Evolutionary conservation across 306 rosid species (phyloP), one percentile per base, ranked within the genome.

Genomic region (Senna siamea): DNA sequence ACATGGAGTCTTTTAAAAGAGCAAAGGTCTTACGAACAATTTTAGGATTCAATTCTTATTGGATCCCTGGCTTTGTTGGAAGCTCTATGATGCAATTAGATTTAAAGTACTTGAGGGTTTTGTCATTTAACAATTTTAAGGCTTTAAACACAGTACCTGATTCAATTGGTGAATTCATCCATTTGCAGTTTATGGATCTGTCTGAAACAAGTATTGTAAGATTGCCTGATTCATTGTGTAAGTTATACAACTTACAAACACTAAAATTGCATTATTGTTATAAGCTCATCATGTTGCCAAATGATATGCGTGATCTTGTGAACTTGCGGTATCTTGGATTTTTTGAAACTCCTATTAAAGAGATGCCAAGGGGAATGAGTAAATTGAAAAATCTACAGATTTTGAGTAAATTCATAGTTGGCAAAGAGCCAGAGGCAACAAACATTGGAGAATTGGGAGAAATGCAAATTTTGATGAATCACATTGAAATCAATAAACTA

Each of bases 181-280:
- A 58, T 59, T 5, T 72, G 35, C 70, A 60, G 1, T 61, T 60
- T 14, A 47, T 73, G 77, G n/a, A 73, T 20, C 19, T 73, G 19
- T 60, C 61, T 28, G 0, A 0, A 0, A 18, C 70, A 19, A 2
- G 4, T 0, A 60, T 73, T 9, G 2, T 7, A 34, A 20, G 17
- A 4, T 13, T 73, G 32, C 77, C 77, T 0, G 51, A 47, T 0
- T 73, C 70, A 17, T 4, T 38, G 34, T 22, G 66, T 4, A 19
- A 28, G 3, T 38, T 75, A 20, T 75, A 64, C 30, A 75, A 75
- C 40, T 9, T 75, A 40, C 66, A 75, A 3, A 65, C 79, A 0
- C 14, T 65, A 10, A 65, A 40, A 20, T 4, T 75, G 57, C 0
- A 0, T 2, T 0, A 0, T 1, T 64, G 73, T 18, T 0, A 0